Conservation (phyloP, 1,284 basidiomycete species). For the Volvariella surrecta region DNA sequence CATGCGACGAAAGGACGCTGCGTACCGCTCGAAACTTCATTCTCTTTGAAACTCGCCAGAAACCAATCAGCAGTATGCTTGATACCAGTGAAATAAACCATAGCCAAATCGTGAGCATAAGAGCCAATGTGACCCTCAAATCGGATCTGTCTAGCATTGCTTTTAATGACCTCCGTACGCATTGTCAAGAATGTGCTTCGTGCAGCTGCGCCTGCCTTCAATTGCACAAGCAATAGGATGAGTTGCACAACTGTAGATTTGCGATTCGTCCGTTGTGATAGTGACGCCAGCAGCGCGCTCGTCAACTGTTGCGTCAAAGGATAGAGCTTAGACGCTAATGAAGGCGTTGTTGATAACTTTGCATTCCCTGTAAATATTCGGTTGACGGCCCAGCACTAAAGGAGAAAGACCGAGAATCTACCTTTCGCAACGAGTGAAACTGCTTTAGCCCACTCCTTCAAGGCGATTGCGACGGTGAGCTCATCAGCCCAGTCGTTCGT, state of each 20-base stretch:
- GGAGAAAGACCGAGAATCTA: conserved; percentile 16
- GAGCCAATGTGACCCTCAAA: conserved; percentile 87
- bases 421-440: conserved; percentile 81
- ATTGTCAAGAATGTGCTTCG: conserved; percentile 79
- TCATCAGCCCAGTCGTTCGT: conserved; percentile 89
- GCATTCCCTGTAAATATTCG: conserved; percentile 41
- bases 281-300: conserved; percentile 63
- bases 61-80: conserved; percentile 99
- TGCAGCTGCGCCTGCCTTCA: conserved; percentile 76
- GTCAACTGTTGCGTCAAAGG: conserved; percentile 67
- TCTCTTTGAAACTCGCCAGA: conserved; percentile 90
- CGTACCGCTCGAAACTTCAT: conserved; percentile 86
- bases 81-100: conserved; percentile 83
- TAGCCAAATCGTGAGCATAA: conserved; percentile 74
- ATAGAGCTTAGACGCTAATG: conserved; percentile 54
- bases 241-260: conserved; percentile 72
- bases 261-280: conserved; percentile 69
- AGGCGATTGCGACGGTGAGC: conserved; percentile 84
- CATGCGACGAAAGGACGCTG: conserved; percentile 9
- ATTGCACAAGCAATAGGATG: conserved; percentile 64
- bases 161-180: conserved; percentile 68
- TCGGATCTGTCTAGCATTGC: conserved; percentile 75
- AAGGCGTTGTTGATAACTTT: conserved; percentile 47
- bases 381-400: not conserved
- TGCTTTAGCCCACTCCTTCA: conserved; percentile 85